Evolutionary conservation across 495 filamentous ascomycete species (phyloP).

Genomic region (Astrocystis sublimbata): DNA sequence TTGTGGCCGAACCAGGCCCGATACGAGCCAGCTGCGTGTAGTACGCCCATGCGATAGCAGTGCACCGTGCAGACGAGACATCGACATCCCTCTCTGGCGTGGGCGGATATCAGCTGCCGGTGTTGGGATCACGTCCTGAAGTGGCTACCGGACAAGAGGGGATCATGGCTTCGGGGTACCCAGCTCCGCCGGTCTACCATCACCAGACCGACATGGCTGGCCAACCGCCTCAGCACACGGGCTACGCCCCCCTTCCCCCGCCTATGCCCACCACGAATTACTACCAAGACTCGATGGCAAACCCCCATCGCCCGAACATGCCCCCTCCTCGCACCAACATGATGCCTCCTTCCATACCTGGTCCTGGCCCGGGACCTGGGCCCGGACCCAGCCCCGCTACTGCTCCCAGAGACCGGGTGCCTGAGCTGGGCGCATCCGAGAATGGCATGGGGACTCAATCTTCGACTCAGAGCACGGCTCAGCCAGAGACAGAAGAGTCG

Average conservation of each 20-base stretch:
- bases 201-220: constrained; percentile 34
- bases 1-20: neutral
- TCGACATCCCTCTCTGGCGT: neutral
- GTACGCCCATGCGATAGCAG: constrained; percentile 7
- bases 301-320: constrained; percentile 37
- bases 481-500: constrained; percentile 30
- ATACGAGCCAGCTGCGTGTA: neutral
- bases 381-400: constrained; percentile 20
- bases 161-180: constrained; percentile 38
- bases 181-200: constrained; percentile 35
- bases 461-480: constrained; percentile 22
- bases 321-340: constrained; percentile 35
- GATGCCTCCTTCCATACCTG: constrained; percentile 35
- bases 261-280: constrained; percentile 31
- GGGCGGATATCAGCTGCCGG: constrained; percentile 5
- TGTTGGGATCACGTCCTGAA: constrained; percentile 12
- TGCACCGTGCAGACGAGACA: neutral
- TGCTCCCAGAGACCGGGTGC: constrained; percentile 11
- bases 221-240: constrained; percentile 31
- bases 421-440: constrained; percentile 16
- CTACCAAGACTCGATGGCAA: constrained; percentile 34
- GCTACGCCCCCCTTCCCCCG: constrained; percentile 34
- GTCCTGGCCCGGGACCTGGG: constrained; percentile 28
- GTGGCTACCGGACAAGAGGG: constrained; percentile 8
- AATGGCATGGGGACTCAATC: constrained; percentile 9